Evolutionary conservation across 2,329 filamentous ascomycete species (phyloP).

Genomic region (Exophiala oligosperma): DNA sequence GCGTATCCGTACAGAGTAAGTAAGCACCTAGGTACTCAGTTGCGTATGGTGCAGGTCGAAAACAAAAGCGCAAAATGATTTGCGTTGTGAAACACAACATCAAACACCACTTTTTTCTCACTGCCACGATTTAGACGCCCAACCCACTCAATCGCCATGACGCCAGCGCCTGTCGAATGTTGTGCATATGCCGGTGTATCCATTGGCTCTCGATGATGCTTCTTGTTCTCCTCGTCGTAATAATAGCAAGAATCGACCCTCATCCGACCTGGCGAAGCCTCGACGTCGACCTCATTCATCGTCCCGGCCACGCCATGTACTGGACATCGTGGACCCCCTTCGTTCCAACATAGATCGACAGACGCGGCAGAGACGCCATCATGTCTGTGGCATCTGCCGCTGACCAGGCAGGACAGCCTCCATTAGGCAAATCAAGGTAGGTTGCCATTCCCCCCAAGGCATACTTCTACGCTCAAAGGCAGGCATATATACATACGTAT

Average conservation of each 20-base stretch:
- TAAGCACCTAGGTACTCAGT: too few species aligned
- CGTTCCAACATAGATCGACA: slow-evolving; percentile 5
- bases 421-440: slow-evolving; percentile 1
- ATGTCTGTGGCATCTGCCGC: slow-evolving; percentile 24
- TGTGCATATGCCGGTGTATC: not conserved
- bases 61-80: too few species aligned
- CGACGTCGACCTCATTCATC: slow-evolving; percentile 2
- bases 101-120: slow-evolving; percentile 2
- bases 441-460: not conserved
- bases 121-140: slow-evolving; percentile 18
- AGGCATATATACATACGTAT: slow-evolving; percentile 10
- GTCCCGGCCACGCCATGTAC: slow-evolving; percentile 3
- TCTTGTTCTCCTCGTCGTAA: not conserved
- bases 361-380: not conserved
- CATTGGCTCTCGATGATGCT: slow-evolving; percentile 15
- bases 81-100: not conserved
- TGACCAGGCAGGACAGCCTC: slow-evolving; percentile 10
- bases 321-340: slow-evolving; percentile 11
- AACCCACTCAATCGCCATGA: slow-evolving; percentile 1
- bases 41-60: too few species aligned
- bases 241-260: slow-evolving; percentile 10
- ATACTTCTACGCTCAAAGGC: not conserved
- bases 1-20: too few species aligned
- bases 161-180: slow-evolving; percentile 10
- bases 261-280: not conserved